Base-by-base conservation (phyloP, 805 yeast species). In the Hanseniaspora mollemarum region DNA sequence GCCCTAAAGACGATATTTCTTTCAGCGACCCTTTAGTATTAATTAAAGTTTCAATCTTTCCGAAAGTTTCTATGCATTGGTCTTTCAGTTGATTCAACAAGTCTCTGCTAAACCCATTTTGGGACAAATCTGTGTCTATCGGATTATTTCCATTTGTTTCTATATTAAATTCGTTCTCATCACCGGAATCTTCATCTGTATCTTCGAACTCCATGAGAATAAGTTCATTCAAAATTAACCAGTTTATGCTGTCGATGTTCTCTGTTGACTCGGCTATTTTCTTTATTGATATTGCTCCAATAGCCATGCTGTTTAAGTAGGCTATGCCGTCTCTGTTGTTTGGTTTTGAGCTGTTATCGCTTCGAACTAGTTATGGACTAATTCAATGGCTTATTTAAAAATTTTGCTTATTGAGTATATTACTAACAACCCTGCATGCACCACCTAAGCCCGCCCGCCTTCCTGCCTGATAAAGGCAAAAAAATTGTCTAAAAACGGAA, bases 191-290 rank as follows among this genome's bases (percentile, higher is more conserved):
- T 13, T 46, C 50, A 7, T 87, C 95, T 53, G 88, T 92, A 61
- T 84, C 95, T 60, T 90, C 97, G 61, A 90, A 96, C 66, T 92
- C 98, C 96, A 92, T 88, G 49, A 85, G 80, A 46, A 88, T 75
- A 53, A 92, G 73, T 69, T 92, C 97, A 52, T 81, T 78, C 62
- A 92, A 82, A 26, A 87, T 90, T 39, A 76, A 70, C 95, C 95
- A 87, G 63, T 87, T 88, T 54, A 92, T 81, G 55, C 85, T 70
- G 37, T 85, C 94, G 52, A 63, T 57, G 64, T 26, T 62, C 58
- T 21, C 51, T 39, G 32, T 56, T 49, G 53, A 59, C 53, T 56
- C 54, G 52, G 36, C 12, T 28, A 22, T 39, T 16, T 15, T 33
- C 15, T 31, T 51, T 15, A 49, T 33, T 9, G 46, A 35, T 15